These are phyloP conservation scores for Breynia disticha DNA, from an alignment of 441 rosid species.

Conservation along the genomic window DNA sequence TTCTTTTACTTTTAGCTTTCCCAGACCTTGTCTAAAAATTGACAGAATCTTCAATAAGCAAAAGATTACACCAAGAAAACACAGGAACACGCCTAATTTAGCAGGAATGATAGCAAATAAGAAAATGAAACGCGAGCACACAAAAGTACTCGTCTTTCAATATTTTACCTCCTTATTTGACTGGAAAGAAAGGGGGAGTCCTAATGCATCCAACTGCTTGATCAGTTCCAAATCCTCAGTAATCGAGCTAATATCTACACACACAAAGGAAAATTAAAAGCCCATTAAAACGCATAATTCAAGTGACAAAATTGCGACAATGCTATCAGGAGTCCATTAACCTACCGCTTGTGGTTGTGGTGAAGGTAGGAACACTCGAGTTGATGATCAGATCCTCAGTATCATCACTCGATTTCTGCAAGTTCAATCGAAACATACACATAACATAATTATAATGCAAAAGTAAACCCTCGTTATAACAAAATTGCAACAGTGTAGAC, in stretches of 20 bases:
- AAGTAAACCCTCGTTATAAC: no score
- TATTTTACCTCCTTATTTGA: conserved; percentile 53
- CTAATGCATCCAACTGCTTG: conserved; percentile 52
- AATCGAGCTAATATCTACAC: conserved; percentile 20
- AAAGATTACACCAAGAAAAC: not conserved
- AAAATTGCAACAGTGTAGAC: no score
- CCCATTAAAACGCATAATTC: not conserved
- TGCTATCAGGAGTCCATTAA: not conserved
- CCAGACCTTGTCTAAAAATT: conserved; percentile 26
- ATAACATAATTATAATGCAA: not conserved
- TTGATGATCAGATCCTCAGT: conserved; percentile 11
- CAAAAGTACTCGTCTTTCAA: not conserved
- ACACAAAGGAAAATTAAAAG: not conserved
- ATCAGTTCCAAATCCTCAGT: conserved; percentile 38
- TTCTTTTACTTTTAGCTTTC: conserved; percentile 26
- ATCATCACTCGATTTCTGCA: conserved; percentile 22
- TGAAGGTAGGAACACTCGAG: conserved; percentile 14
- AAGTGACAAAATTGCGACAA: conserved; percentile 16
- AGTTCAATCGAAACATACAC: conserved; percentile 3
- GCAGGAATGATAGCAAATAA: not conserved
- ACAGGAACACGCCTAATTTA: not conserved
- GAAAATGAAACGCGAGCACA: not conserved
- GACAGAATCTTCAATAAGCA: conserved; percentile 1
- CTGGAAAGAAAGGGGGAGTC: conserved; percentile 71
- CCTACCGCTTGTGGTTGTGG: conserved; percentile 15